These are phyloP conservation scores for Colletotrichum siamense DNA, from an alignment of 2,329 filamentous ascomycete genomes.

Conservation along the genomic window DNA sequence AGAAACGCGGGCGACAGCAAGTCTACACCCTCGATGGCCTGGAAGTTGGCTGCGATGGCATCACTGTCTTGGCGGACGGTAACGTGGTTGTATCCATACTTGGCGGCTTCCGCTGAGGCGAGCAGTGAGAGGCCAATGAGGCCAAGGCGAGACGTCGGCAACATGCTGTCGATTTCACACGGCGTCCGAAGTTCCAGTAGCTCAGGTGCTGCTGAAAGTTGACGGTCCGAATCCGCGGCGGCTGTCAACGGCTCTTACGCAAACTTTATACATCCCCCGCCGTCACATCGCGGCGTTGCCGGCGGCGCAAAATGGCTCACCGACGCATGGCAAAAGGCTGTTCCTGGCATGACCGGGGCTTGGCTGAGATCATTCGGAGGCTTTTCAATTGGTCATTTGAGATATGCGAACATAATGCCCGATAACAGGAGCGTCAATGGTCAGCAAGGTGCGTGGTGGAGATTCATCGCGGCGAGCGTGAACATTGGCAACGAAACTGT, in stretches of 20 bases:
- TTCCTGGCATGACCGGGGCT: slow-evolving; percentile 1
- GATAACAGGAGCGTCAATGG: background rate
- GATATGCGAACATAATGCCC: background rate
- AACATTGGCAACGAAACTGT: slow-evolving; percentile 25
- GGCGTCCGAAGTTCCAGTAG: background rate
- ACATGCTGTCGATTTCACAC: background rate
- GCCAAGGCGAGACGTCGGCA: background rate
- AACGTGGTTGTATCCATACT: slow-evolving; percentile 23
- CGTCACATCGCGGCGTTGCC: background rate
- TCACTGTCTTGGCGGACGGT: slow-evolving; percentile 17
- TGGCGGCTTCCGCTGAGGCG: slow-evolving; percentile 3
- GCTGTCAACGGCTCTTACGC: background rate
- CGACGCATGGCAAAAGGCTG: background rate
- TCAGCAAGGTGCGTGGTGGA: background rate
- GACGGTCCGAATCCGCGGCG: background rate
- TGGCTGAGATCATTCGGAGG: slow-evolving; percentile 13
- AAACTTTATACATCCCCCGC: background rate
- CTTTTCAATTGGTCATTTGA: background rate
- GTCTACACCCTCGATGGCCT: slow-evolving; percentile 22
- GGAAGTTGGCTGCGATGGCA: slow-evolving; percentile 13
- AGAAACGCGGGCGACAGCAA: slow-evolving; percentile 31
- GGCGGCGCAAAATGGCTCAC: background rate
- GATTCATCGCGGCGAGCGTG: background rate
- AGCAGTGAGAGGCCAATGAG: slow-evolving; percentile 16
- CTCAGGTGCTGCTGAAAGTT: background rate